A percentile compares a stretch with the other conserved stretches of the same genome.
Conservation (phyloP, 208 protist species). For the Trypanosoma mega region DNA sequence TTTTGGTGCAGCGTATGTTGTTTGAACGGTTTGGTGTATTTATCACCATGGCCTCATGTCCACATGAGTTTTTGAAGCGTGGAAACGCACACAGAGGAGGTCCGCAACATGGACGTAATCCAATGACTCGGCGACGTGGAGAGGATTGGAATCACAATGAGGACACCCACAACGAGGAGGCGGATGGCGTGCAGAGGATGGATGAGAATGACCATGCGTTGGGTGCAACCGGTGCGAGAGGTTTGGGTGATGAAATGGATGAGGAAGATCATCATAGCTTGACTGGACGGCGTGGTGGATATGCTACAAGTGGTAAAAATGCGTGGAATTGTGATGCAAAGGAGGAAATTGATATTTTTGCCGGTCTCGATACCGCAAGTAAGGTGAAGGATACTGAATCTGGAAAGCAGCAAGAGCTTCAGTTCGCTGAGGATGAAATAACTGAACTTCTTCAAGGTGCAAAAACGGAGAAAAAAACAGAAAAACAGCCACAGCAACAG, state of each 20-base stretch:
- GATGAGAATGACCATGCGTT: conserved; percentile 19
- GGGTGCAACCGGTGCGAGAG: conserved; percentile 1
- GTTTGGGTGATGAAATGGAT: background rate
- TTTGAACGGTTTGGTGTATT: conserved; percentile 77
- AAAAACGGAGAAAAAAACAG: conserved; percentile 5
- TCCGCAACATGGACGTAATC: background rate
- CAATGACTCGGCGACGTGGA: background rate
- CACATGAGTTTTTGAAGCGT: conserved; percentile 71
- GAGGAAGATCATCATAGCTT: background rate
- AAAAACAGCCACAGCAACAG: conserved; percentile 19
- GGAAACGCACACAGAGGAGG: conserved; percentile 2
- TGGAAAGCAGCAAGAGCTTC: background rate
- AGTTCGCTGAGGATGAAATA: conserved; percentile 19
- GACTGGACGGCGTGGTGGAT: no score
- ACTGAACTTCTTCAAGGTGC: conserved; percentile 15
- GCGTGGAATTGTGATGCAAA: conserved; percentile 27
- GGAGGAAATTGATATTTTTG: conserved; percentile 40
- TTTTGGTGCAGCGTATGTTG: conserved; percentile 60
- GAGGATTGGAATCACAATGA: background rate
- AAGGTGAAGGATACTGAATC: no score
- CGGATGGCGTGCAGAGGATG: background rate
- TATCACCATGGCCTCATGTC: conserved; percentile 77
- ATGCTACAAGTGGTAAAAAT: no score
- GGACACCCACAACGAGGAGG: conserved; percentile 4
- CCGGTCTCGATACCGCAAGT: conserved; percentile 17